Evolutionary conservation across 2,329 filamentous ascomycete genomes (phyloP).

Genomic region (Nannizziopsis arthrosporioides): DNA sequence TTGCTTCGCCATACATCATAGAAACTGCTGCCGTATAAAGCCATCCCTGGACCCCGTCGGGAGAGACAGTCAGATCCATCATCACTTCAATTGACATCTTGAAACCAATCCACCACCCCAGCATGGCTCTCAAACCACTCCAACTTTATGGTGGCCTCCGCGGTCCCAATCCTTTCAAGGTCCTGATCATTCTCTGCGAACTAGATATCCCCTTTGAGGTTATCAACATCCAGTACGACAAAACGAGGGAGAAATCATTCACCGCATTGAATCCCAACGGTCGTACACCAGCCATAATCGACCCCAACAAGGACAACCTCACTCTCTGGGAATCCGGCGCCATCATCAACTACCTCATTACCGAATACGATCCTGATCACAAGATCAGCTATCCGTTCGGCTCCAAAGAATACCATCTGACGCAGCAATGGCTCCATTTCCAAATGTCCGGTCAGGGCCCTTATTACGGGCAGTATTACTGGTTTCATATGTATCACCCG

Average conservation of each 20-base stretch:
- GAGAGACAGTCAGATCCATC: not conserved
- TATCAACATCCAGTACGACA: not conserved
- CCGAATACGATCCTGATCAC: constrained; percentile 35
- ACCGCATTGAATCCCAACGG: constrained; percentile 23
- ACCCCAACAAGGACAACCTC: constrained; percentile 38
- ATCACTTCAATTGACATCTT: not conserved
- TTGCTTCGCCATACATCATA: not conserved
- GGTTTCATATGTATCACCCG: constrained; percentile 29
- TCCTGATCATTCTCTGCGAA: constrained; percentile 16
- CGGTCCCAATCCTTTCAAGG: constrained; percentile 17
- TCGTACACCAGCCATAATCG: constrained; percentile 32
- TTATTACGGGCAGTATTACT: constrained; percentile 35
- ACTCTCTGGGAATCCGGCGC: constrained; percentile 42
- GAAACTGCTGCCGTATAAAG: not conserved
- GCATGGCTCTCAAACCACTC: constrained; percentile 16
- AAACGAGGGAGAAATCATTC: constrained; percentile 14
- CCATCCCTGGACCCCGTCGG: not conserved
- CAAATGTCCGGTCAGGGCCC: constrained; percentile 25
- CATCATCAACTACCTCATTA: constrained; percentile 37
- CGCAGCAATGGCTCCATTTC: constrained; percentile 37
- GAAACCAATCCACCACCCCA: not conserved
- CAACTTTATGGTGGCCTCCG: constrained; percentile 13
- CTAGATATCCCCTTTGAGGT: constrained; percentile 13
- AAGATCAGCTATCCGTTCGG: constrained; percentile 32
- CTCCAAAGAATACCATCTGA: constrained; percentile 26